Conservation (phyloP, 208 protist genomes). For the Lotmaria passim region DNA sequence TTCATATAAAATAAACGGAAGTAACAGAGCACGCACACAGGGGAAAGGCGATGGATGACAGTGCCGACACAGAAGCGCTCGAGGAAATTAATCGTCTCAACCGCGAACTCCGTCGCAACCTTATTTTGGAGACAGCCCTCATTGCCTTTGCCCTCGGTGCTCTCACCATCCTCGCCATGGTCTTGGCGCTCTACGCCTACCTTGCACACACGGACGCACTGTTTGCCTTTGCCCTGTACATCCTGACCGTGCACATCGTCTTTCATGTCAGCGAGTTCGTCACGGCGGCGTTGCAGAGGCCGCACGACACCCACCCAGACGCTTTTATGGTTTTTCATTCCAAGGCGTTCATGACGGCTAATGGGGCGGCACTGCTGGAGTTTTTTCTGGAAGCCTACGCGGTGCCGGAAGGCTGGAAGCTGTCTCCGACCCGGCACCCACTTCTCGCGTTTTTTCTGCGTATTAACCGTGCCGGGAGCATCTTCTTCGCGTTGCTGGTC, state of each 20-base stretch:
- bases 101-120: conserved; percentile 39
- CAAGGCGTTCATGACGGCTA: conserved; percentile 61
- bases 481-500: conserved; percentile 49
- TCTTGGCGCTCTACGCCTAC: conserved; percentile 49
- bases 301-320: conserved; percentile 71
- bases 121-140: conserved; percentile 55
- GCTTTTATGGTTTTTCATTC: conserved; percentile 91
- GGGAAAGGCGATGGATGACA: neutral
- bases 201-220: conserved; percentile 32
- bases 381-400: conserved; percentile 74
- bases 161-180: conserved; percentile 31
- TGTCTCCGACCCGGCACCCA: conserved; percentile 5
- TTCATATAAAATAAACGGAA: neutral
- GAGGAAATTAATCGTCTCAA: conserved; percentile 16
- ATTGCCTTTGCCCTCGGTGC: conserved; percentile 67
- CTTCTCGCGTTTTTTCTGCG: conserved; percentile 36
- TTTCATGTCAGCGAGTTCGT: conserved; percentile 89
- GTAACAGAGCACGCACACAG: neutral
- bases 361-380: conserved; percentile 48
- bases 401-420: conserved; percentile 69
- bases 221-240: conserved; percentile 67
- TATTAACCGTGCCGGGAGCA: conserved; percentile 38
- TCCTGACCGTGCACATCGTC: conserved; percentile 56
- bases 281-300: conserved; percentile 42
- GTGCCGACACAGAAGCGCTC: neutral